Conservation (phyloP, 2,329 filamentous ascomycete genomes). For the Trichophyton mentagrophytes region DNA sequence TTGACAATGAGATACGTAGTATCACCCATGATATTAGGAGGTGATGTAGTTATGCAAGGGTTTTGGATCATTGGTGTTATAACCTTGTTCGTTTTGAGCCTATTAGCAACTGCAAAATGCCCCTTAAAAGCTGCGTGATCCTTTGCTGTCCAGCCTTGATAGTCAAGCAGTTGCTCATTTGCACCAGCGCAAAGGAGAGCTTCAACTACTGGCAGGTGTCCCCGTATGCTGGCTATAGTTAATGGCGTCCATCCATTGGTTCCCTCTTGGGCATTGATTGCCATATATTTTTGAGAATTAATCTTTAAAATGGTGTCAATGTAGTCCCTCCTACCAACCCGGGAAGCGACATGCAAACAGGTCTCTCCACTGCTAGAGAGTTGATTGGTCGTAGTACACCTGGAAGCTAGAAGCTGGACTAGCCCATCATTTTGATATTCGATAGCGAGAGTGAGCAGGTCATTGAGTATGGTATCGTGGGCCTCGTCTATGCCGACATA, state of each 20-base stretch:
- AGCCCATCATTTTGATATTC: slow-evolving; percentile 10
- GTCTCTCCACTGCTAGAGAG: slow-evolving; percentile 14
- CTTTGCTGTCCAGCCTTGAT: slow-evolving; percentile 24
- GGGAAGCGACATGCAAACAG: slow-evolving; percentile 18
- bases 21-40: not conserved
- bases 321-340: slow-evolving; percentile 13
- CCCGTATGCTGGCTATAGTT: slow-evolving; percentile 21
- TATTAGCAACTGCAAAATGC: slow-evolving; percentile 19
- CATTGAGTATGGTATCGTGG: not conserved
- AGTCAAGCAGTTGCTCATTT: slow-evolving; percentile 16
- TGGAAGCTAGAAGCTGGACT: slow-evolving; percentile 9
- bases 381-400: slow-evolving; percentile 7
- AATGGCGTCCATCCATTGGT: slow-evolving; percentile 24
- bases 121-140: slow-evolving; percentile 27
- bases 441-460: slow-evolving; percentile 11
- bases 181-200: slow-evolving; percentile 20
- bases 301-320: slow-evolving; percentile 5
- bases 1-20: slow-evolving; percentile 12
- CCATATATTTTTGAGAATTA: not conserved
- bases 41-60: not conserved
- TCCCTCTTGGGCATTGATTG: slow-evolving; percentile 15
- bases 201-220: slow-evolving; percentile 17
- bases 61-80: not conserved
- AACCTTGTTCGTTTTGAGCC: slow-evolving; percentile 5
- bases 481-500: not conserved